phyloP scores from a whole-genome alignment of 1,284 basidiomycete species.

The Trichosporon faecale region DNA sequence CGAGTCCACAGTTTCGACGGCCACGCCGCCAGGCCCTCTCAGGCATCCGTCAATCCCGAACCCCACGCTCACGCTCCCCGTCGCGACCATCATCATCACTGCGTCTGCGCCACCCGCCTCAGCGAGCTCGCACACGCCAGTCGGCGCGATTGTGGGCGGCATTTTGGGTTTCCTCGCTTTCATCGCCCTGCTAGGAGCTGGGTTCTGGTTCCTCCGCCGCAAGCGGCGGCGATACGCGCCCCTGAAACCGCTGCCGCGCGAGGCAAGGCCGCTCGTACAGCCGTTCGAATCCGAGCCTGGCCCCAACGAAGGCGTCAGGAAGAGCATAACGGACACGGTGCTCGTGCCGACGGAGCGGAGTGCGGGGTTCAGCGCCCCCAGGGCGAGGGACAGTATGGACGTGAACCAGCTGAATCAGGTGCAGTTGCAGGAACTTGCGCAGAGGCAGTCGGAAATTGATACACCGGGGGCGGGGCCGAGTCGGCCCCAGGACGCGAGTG shows the following conservation, averaged over 20 bases:
- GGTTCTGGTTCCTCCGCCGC: neutral
- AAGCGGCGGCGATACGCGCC: neutral
- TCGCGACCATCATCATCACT: no score
- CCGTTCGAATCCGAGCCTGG: neutral
- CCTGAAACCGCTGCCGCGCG: neutral
- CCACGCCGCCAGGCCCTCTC: no score
- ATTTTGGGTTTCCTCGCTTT: neutral
- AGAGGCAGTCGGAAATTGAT: neutral
- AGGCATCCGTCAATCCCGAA: no score
- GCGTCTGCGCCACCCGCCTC: no score
- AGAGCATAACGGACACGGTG: neutral
- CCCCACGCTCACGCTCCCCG: no score
- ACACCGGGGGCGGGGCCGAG: neutral
- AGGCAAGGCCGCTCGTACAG: neutral
- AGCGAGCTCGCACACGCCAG: neutral
- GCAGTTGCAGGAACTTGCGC: neutral
- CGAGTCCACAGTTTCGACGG: no score
- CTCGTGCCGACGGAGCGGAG: neutral
- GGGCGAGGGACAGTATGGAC: neutral
- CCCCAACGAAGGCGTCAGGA: neutral
- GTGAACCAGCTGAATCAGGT: neutral
- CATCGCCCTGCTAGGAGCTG: neutral
- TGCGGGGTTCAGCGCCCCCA: neutral
- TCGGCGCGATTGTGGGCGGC: neutral
- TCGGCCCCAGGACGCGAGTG: neutral